A percentile compares a stretch with the other conserved stretches of the same genome.
Conservation (phyloP, 2,329 filamentous ascomycete species). For the Stemphylium vesicarium region DNA sequence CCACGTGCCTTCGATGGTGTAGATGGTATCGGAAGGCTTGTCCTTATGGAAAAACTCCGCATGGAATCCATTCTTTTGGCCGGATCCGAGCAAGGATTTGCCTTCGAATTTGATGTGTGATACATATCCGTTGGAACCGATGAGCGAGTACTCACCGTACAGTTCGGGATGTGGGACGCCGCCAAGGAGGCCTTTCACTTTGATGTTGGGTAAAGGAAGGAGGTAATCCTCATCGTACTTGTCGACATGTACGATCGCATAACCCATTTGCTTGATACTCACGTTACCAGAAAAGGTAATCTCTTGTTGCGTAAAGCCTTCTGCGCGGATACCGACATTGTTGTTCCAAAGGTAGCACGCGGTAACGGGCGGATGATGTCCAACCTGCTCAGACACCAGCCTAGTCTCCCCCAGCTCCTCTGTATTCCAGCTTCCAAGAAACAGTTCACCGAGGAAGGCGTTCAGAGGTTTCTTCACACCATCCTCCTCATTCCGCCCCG, state of each 20-base stretch:
- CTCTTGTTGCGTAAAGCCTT: conserved; percentile 56
- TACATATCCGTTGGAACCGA: conserved; percentile 51
- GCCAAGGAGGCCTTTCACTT: conserved; percentile 54
- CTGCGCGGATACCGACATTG: conserved; percentile 51
- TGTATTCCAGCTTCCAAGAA: conserved; percentile 46
- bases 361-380: conserved; percentile 56
- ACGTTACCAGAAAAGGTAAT: conserved; percentile 55
- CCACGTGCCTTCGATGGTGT: conserved; percentile 52
- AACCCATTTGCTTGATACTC: conserved; percentile 56
- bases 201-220: conserved; percentile 54
- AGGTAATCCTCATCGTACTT: conserved; percentile 54
- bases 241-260: conserved; percentile 54
- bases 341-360: conserved; percentile 57
- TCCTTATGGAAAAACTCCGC: conserved; percentile 48
- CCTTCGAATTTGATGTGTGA: conserved; percentile 54
- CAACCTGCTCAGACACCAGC: conserved; percentile 55
- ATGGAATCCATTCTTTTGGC: conserved; percentile 51
- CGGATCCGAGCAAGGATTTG: conserved; percentile 50
- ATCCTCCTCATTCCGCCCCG: conserved; percentile 50
- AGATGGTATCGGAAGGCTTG: conserved; percentile 43
- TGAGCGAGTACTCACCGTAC: conserved; percentile 50
- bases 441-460: conserved; percentile 58
- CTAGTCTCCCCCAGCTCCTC: conserved; percentile 49
- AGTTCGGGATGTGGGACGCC: conserved; percentile 55
- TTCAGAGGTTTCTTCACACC: conserved; percentile 60